Evolutionary conservation across 495 filamentous ascomycete species (phyloP), one percentile per base, ranked within the genome.

Genomic region (Penicillium antarcticum): DNA sequence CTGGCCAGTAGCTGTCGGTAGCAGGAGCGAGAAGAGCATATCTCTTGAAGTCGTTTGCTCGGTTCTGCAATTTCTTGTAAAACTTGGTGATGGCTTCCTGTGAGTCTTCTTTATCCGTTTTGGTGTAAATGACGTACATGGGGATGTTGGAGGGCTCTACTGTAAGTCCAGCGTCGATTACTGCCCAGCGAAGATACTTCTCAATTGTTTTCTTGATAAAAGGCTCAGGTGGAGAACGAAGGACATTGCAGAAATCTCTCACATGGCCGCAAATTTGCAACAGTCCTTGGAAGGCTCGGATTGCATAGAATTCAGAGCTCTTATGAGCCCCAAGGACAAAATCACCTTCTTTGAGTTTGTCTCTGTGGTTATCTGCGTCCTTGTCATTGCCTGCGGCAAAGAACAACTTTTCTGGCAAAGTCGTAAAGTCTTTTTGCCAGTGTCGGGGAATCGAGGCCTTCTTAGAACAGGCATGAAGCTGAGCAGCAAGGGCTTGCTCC

Each of bases 351-450:
- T 61, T 55, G 5, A 56, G 39, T 9, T 23, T 23, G 21, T 23
- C 5, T 23, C 21, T 23, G 21, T 23, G 21, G 21, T 23, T 23
- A 3, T 23, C 21, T 23, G 21, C 32, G 7, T 12, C 4, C 1
- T 53, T 10, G 2, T 46, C 19, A 13, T 45, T 38, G 1, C 44
- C 23, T 2, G 12, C 49, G 8, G 36, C 37, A 14, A 74, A 67
- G 61, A 88, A 89, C 1, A 89, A 58, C 9, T 67, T 65, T 5
- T 76, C 68, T 0, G 86, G 85, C 29, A 88, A 64, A 1, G 77
- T 85, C 1, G 58, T 56, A 56, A 87, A 89, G 54, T 89, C 86
- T 40, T 73, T 67, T 33, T 70, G 57, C 83, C 83, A 89, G 44
- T 67, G 58, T 4, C 44, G 39, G 1, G 80, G 79, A 19, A 88